phyloP scores from a whole-genome alignment of 495 filamentous ascomycete genomes.

The Hypoxylon subgilvum region DNA sequence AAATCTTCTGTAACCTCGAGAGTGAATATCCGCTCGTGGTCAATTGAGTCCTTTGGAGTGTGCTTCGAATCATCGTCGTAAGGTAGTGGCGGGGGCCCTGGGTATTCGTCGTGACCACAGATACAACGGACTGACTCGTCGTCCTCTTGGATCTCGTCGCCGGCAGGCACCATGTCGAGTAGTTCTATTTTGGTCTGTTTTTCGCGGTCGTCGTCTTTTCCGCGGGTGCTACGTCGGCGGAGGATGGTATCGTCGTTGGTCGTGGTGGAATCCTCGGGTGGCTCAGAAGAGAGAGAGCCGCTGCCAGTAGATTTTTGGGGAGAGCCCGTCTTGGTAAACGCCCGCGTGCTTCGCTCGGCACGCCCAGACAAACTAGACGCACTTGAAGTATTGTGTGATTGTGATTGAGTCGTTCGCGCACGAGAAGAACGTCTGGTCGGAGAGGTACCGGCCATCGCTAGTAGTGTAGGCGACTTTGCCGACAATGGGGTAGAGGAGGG shows the following conservation, averaged over 20 bases:
- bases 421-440: slow-evolving; percentile 86
- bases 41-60: slow-evolving; percentile 54
- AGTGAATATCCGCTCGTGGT: slow-evolving; percentile 62
- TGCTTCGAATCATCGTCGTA: slow-evolving; percentile 65
- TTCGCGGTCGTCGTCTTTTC: slow-evolving; percentile 54
- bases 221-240: slow-evolving; percentile 67
- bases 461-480: slow-evolving; percentile 37
- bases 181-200: slow-evolving; percentile 52
- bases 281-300: slow-evolving; percentile 77
- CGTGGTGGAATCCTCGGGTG: slow-evolving; percentile 66
- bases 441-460: slow-evolving; percentile 63
- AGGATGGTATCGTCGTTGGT: slow-evolving; percentile 52
- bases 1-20: slow-evolving; percentile 81
- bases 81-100: slow-evolving; percentile 81
- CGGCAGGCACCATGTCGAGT: slow-evolving; percentile 59
- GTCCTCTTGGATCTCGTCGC: slow-evolving; percentile 76
- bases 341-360: slow-evolving; percentile 71
- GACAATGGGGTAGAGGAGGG: slow-evolving; percentile 32
- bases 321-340: slow-evolving; percentile 72
- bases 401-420: slow-evolving; percentile 80
- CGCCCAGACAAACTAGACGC: slow-evolving; percentile 69
- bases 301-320: slow-evolving; percentile 75
- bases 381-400: slow-evolving; percentile 78
- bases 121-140: slow-evolving; percentile 95
- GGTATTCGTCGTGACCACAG: slow-evolving; percentile 93